phyloP scores from a whole-genome alignment of 805 yeast genomes.

The Ogataea trehalophila region DNA sequence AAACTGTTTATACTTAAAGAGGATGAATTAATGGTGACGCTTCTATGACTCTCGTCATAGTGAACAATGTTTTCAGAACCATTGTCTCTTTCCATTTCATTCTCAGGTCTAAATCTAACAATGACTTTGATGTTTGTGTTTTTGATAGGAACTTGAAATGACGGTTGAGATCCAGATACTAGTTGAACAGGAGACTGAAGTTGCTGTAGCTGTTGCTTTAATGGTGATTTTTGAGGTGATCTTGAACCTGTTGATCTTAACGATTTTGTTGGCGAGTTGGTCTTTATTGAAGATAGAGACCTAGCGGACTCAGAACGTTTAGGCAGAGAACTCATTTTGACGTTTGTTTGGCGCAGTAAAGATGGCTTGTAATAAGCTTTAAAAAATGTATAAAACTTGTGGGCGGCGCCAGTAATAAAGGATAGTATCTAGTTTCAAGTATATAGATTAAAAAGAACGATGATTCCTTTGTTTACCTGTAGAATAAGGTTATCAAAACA shows the following conservation, averaged over 20 bases:
- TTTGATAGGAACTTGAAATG: conserved; percentile 5
- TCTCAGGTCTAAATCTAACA: conserved; percentile 66
- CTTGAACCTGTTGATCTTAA: conserved; percentile 4
- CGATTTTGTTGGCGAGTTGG: not conserved
- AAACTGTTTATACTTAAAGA: conserved; percentile 28
- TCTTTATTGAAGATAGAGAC: not conserved
- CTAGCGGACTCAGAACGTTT: not conserved
- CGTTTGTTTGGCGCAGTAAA: not conserved
- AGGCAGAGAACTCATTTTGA: not conserved
- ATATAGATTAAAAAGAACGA: no score
- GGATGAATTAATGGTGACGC: conserved; percentile 10
- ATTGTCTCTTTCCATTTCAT: conserved; percentile 14
- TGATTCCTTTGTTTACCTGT: no score
- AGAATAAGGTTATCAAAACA: no score
- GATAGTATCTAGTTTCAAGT: no score
- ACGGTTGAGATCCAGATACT: no score
- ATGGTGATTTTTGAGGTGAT: conserved; percentile 4
- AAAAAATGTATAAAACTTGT: no score
- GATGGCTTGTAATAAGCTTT: no score
- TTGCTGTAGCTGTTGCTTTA: not conserved
- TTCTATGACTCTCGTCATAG: conserved; percentile 9
- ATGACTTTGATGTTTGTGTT: conserved; percentile 54
- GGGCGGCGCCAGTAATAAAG: no score
- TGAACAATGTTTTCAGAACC: conserved; percentile 9
- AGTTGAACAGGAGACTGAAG: not conserved